A percentile compares a stretch with the other conserved stretches of the same genome.
These are phyloP conservation scores for Xerocomus amazonicus DNA, from an alignment of 1,284 basidiomycete genomes.

Conservation along the genomic window DNA sequence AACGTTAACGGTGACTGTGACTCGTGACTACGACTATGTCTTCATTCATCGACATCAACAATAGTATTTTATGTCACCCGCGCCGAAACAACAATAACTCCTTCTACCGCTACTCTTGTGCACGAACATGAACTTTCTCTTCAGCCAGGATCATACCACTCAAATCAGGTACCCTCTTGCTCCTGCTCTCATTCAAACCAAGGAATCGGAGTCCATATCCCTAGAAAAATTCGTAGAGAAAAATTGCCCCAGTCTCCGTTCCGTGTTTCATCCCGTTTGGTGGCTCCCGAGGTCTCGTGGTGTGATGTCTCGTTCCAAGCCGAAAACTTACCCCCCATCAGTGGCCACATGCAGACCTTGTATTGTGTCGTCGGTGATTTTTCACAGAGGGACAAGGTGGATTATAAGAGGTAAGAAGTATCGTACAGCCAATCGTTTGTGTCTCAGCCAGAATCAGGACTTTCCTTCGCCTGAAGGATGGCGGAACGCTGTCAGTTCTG, in stretches of 20 bases:
- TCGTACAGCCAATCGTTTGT: neutral
- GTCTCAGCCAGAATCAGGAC: conserved; percentile 38
- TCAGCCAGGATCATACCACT: conserved; percentile 25
- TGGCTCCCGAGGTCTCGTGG: conserved; percentile 60
- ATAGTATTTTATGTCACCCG: conserved; percentile 1
- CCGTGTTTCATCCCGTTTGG: conserved; percentile 58
- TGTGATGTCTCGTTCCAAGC: conserved; percentile 1
- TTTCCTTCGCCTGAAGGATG: conserved; percentile 59
- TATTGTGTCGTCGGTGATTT: conserved; percentile 72
- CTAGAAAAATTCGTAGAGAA: conserved; percentile 53
- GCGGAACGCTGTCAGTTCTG: conserved; percentile 61
- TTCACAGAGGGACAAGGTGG: conserved; percentile 63
- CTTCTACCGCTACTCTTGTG: neutral
- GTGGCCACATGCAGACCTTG: conserved; percentile 72
- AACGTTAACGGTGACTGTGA: conserved; percentile 24
- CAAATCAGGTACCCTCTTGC: conserved; percentile 36
- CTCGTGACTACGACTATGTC: conserved; percentile 14
- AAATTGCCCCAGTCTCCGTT: conserved; percentile 55
- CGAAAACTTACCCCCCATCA: conserved; percentile 26
- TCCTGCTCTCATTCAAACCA: conserved; percentile 38
- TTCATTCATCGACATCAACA: neutral
- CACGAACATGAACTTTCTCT: conserved; percentile 31
- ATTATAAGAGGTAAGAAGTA: conserved; percentile 55
- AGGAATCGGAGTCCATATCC: conserved; percentile 33
- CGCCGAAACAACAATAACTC: neutral